A percentile compares a stretch with the other conserved stretches of the same genome.
These are phyloP conservation scores for Tolypocladium sp. DNA, from an alignment of 2,329 filamentous ascomycete species.

Conservation along the genomic window DNA sequence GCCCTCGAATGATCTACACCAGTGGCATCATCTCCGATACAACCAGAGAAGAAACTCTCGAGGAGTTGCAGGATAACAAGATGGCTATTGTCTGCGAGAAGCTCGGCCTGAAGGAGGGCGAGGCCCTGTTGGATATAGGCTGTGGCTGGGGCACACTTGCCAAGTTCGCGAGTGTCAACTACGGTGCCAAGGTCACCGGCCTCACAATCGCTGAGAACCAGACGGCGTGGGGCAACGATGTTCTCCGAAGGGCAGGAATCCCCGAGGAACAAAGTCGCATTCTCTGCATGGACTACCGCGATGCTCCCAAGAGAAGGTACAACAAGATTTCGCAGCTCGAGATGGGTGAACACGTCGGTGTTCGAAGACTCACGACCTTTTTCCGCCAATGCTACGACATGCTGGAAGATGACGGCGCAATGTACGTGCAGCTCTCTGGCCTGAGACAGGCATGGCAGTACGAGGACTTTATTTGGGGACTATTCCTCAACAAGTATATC, in stretches of 20 bases:
- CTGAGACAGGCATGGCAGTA: constrained; percentile 91
- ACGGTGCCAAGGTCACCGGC: constrained; percentile 73
- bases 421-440: constrained; percentile 89
- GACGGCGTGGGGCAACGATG: constrained; percentile 87
- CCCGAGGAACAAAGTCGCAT: constrained; percentile 77
- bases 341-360: constrained; percentile 72
- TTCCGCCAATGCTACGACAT: constrained; percentile 81
- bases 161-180: constrained; percentile 82
- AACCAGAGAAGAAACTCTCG: constrained; percentile 77
- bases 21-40: constrained; percentile 61
- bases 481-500: constrained; percentile 98
- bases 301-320: constrained; percentile 70
- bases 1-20: constrained; percentile 95
- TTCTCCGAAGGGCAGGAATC: constrained; percentile 68
- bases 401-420: constrained; percentile 87
- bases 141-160: constrained; percentile 88
- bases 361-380: constrained; percentile 72
- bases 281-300: constrained; percentile 90
- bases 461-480: constrained; percentile 90
- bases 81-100: constrained; percentile 89
- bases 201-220: constrained; percentile 89
- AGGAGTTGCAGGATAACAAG: constrained; percentile 91
- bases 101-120: constrained; percentile 59
- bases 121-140: constrained; percentile 81
- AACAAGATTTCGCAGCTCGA: constrained; percentile 94